Evolutionary conservation across 106 monocot genomes (phyloP), one percentile per base, ranked within the genome.

Genomic region (Ottelia alismoides): DNA sequence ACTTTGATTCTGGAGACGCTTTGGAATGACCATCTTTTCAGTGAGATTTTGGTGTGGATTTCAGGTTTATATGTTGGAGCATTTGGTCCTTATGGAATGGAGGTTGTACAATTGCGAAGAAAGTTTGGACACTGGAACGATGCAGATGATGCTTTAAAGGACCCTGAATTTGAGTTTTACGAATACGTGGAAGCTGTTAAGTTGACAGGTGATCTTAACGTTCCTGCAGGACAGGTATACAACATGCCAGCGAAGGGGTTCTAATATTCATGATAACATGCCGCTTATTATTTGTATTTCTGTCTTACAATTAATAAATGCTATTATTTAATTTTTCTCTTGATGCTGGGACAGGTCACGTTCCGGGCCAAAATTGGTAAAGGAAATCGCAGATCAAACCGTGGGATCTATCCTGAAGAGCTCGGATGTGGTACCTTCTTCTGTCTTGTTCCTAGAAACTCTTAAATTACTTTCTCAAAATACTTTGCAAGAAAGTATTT

Each of bases 351-450:
- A 31, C 66, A 92, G 92, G 83, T 87, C 19, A 92, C 92, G 20
- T 92, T 92, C 60, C 86, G 92, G 66, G 92, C 92, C 55, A 92
- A 80, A 83, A 83, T 92, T 61, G 87, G 92, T 25, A 83, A 78
- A 55, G 82, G 79, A 18, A 79, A 59, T 58, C 75, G 82, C 30
- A 58, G 64, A 19, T 3, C 35, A 51, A 83, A 92, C 28, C 68
- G 67, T 64, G 87, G 92, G 50, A 61, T 75, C 24, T 92, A 80
- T 60, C 92, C 92, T 14, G 92, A 92, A 50, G 87, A 83, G 63
- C 77, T 92, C 72, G 92, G 92, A 6, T n/a, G 87, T 87, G 92
- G 92, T 92, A 52, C n/a, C n/a, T n/a, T n/a, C n/a, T n/a, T n/a
- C n/a, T n/a, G n/a, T n/a, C n/a, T n/a, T n/a, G n/a, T n/a, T n/a